A percentile compares a stretch with the other conserved stretches of the same genome.
phyloP scores from a whole-genome alignment of 2,329 filamentous ascomycete species.

The Alternaria gaisen region DNA sequence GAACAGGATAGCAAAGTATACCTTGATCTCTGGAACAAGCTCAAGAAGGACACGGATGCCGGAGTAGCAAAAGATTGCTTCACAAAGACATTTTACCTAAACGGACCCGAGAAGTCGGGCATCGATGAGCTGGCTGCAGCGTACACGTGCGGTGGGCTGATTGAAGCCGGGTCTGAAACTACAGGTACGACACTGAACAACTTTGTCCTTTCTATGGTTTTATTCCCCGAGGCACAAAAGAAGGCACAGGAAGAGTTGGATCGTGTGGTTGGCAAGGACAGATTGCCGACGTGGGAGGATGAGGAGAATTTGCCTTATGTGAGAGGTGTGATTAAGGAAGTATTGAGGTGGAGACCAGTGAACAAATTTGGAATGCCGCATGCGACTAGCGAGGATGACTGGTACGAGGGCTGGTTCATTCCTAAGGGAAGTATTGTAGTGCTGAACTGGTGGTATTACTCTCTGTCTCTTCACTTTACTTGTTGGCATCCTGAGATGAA shows the following conservation, averaged over 20 bases:
- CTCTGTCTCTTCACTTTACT: neutral
- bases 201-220: constrained; percentile 40
- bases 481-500: neutral
- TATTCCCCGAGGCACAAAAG: constrained; percentile 38
- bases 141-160: constrained; percentile 46
- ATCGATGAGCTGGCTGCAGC: constrained; percentile 48
- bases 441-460: constrained; percentile 45
- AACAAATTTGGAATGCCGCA: constrained; percentile 48
- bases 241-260: constrained; percentile 44
- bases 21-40: constrained; percentile 43
- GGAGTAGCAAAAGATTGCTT: constrained; percentile 45
- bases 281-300: constrained; percentile 47
- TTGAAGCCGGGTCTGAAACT: constrained; percentile 49
- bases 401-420: constrained; percentile 52
- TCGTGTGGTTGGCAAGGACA: constrained; percentile 35
- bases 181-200: constrained; percentile 44
- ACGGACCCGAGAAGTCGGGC: constrained; percentile 40
- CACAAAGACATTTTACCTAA: constrained; percentile 48
- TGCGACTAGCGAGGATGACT: constrained; percentile 45
- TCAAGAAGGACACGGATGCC: constrained; percentile 42
- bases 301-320: constrained; percentile 49
- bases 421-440: constrained; percentile 49
- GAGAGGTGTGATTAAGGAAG: constrained; percentile 41
- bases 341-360: constrained; percentile 42
- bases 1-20: constrained; percentile 45